These are phyloP conservation scores for Tricholomella constricta DNA, from an alignment of 768 basidiomycete species.

Conservation along the genomic window DNA sequence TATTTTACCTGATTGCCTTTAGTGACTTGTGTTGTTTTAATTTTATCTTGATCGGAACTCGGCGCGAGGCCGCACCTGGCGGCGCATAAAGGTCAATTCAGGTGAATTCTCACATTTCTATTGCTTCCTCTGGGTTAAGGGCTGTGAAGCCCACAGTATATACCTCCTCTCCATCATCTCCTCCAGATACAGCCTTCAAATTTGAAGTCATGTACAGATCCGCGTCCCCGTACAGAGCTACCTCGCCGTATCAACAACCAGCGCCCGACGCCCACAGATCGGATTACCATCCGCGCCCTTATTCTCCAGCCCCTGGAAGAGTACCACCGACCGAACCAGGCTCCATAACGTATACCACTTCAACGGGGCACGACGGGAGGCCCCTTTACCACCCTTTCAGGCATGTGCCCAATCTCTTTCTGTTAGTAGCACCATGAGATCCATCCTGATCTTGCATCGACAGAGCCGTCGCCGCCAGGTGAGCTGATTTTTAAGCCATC, in stretches of 20 bases:
- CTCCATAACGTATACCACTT: constrained; percentile 74
- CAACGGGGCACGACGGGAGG: constrained; percentile 61
- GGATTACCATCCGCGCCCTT: constrained; percentile 12
- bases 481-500: constrained; percentile 18
- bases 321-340: constrained; percentile 59
- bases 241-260: constrained; percentile 29
- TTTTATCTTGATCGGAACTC: constrained; percentile 19
- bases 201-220: constrained; percentile 10
- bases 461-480: constrained; percentile 80
- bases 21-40: constrained; percentile 8
- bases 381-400: constrained; percentile 73
- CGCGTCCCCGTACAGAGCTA: constrained; percentile 33
- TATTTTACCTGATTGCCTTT: constrained; percentile 1
- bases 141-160: not conserved
- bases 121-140: constrained; percentile 6
- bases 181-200: not conserved
- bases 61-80: not conserved
- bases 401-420: constrained; percentile 38
- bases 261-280: constrained; percentile 10
- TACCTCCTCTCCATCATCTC: not conserved
- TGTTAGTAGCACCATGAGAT: constrained; percentile 14
- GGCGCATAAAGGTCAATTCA: no score
- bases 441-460: constrained; percentile 18
- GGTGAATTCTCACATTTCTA: not conserved
- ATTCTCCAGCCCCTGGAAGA: constrained; percentile 11